Evolutionary conservation across 1,284 basidiomycete species (phyloP).

Genomic region (Cryptococcus amylolentus): DNA sequence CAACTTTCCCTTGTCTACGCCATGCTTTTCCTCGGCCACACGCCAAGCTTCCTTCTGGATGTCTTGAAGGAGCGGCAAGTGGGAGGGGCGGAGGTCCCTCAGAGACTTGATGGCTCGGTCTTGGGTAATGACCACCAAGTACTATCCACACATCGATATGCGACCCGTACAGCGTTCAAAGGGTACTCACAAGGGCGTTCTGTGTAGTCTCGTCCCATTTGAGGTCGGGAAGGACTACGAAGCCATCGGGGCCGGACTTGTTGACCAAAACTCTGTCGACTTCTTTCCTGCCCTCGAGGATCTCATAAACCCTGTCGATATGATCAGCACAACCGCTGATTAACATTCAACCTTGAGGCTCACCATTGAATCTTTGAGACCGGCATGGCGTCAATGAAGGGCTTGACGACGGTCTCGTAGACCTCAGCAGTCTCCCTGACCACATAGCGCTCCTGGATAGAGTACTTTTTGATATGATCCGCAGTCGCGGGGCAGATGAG

Average conservation of each 20-base stretch:
- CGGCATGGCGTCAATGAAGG: conserved; percentile 74
- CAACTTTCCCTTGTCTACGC: conserved; percentile 62
- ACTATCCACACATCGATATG: conserved; percentile 35
- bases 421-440: conserved; percentile 75
- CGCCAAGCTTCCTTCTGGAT: conserved; percentile 62
- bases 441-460: conserved; percentile 66
- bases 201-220: conserved; percentile 82
- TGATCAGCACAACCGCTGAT: background rate
- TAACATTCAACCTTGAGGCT: conserved; percentile 14
- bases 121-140: conserved; percentile 68
- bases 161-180: background rate
- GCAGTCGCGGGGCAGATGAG: conserved; percentile 78
- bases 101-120: conserved; percentile 62
- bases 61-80: conserved; percentile 65
- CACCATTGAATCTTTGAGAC: conserved; percentile 76
- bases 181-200: conserved; percentile 44
- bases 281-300: conserved; percentile 76
- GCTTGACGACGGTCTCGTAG: conserved; percentile 66
- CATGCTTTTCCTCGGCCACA: conserved; percentile 67
- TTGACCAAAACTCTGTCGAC: conserved; percentile 69
- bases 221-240: conserved; percentile 83
- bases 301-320: conserved; percentile 72
- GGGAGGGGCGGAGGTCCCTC: conserved; percentile 63
- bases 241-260: conserved; percentile 58
- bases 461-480: conserved; percentile 81